These are phyloP conservation scores for Plantago elongata DNA, from an alignment of 257 asterid genomes.

Conservation along the genomic window DNA sequence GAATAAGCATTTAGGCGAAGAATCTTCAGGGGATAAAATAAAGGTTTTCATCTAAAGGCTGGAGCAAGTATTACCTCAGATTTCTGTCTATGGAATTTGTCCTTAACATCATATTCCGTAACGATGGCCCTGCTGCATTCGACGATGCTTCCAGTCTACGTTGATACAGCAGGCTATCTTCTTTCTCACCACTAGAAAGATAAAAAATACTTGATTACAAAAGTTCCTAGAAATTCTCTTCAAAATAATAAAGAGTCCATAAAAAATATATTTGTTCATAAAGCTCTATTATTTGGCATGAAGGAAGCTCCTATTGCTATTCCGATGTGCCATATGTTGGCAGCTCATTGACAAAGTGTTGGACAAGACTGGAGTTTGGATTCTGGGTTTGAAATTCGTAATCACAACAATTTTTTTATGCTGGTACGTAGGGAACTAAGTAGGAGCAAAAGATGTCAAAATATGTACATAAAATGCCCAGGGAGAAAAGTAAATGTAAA, in stretches of 20 bases:
- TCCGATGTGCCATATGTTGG: not conserved
- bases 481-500: no score
- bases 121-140: conserved; percentile 75
- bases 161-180: conserved; percentile 64
- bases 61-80: conserved; percentile 51
- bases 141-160: conserved; percentile 69
- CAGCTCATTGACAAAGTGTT: conserved; percentile 5
- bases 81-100: conserved; percentile 78
- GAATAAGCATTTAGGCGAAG: no score
- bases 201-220: conserved; percentile 13
- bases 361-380: no score
- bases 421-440: no score
- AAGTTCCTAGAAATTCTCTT: conserved; percentile 8
- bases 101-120: conserved; percentile 78
- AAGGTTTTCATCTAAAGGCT: conserved; percentile 1
- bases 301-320: not conserved
- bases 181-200: conserved; percentile 72
- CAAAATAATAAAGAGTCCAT: conserved; percentile 9
- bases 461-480: no score
- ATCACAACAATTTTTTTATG: no score
- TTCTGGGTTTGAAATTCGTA: no score
- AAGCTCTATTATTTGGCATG: conserved; percentile 2
- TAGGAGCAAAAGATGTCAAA: no score
- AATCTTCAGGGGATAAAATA: conserved; percentile 13
- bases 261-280: conserved; percentile 6